These are phyloP conservation scores for Podospora australis DNA, from an alignment of 495 filamentous ascomycete genomes.

Conservation along the genomic window DNA sequence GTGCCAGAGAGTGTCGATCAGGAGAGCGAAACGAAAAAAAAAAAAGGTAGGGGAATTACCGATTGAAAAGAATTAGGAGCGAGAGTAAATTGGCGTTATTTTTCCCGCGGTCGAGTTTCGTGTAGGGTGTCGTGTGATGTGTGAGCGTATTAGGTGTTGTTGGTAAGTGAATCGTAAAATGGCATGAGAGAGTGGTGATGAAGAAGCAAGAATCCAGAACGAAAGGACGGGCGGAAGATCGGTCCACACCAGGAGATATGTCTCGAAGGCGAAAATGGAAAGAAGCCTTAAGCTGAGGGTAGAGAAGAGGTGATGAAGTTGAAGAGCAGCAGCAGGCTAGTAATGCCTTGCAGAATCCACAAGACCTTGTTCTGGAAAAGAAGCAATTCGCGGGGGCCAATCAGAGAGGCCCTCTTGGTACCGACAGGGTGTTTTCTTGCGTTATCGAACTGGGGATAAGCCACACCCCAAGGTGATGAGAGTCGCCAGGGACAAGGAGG, in stretches of 20 bases:
- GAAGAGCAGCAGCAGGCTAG: neutral
- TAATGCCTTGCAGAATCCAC: neutral
- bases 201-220: neutral
- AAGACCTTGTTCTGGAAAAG: slow-evolving; percentile 2
- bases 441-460: neutral
- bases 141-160: too few relatives aligned
- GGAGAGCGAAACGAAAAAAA: too few relatives aligned
- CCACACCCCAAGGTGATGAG: too few relatives aligned
- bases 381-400: slow-evolving; percentile 4
- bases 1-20: too few relatives aligned
- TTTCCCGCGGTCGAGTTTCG: too few relatives aligned
- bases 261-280: neutral
- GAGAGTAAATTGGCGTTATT: too few relatives aligned
- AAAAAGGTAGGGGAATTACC: too few relatives aligned
- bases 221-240: neutral
- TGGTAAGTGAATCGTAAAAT: too few relatives aligned
- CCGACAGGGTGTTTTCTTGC: neutral
- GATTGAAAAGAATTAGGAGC: too few relatives aligned
- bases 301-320: neutral
- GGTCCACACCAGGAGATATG: neutral
- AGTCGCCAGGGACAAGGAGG: too few relatives aligned
- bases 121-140: too few relatives aligned
- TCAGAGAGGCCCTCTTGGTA: neutral
- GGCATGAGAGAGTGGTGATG: too few relatives aligned
- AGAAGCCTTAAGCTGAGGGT: neutral